These are phyloP conservation scores for Phyllosticta citrichinensis DNA, from an alignment of 2,329 filamentous ascomycete species.

Conservation along the genomic window DNA sequence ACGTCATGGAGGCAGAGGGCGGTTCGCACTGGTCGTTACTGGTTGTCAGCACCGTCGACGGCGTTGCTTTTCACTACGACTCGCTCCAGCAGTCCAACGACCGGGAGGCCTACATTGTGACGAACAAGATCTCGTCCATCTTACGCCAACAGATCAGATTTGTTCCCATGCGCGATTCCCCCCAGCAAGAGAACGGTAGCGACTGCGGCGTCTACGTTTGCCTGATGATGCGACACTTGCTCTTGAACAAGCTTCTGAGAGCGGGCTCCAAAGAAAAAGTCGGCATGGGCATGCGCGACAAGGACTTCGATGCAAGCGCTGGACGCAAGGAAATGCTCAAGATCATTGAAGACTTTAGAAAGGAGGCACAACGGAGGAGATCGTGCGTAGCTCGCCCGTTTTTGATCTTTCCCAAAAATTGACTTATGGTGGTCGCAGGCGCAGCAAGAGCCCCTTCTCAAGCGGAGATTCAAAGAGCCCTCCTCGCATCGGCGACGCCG, in stretches of 20 bases:
- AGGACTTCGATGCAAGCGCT: conserved; percentile 67
- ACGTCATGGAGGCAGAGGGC: conserved; percentile 71
- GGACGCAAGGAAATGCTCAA: conserved; percentile 84
- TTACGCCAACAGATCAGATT: conserved; percentile 61
- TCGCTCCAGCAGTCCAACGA: conserved; percentile 60
- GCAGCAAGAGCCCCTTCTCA: conserved; percentile 26
- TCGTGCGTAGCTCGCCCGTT: conserved; percentile 48
- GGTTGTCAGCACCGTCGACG: conserved; percentile 78
- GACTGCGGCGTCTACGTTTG: conserved; percentile 97
- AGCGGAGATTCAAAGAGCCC: conserved; percentile 24
- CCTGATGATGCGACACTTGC: conserved; percentile 85
- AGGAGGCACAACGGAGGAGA: conserved; percentile 75
- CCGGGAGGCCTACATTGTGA: conserved; percentile 59
- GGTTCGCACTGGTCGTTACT: conserved; percentile 93
- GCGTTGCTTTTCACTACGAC: conserved; percentile 95
- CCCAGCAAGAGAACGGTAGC: conserved; percentile 82
- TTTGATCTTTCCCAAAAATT: not conserved
- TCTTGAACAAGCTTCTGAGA: conserved; percentile 70
- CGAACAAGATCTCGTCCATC: conserved; percentile 58
- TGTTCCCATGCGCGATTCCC: conserved; percentile 72
- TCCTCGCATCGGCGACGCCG: conserved; percentile 26
- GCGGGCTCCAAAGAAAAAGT: conserved; percentile 78
- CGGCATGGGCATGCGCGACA: conserved; percentile 84
- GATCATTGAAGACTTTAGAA: conserved; percentile 77
- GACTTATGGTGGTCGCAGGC: conserved; percentile 12